A percentile compares a stretch with the other conserved stretches of the same genome.
These are phyloP conservation scores for Physcia stellaris DNA, from an alignment of 495 filamentous ascomycete species.

Conservation along the genomic window DNA sequence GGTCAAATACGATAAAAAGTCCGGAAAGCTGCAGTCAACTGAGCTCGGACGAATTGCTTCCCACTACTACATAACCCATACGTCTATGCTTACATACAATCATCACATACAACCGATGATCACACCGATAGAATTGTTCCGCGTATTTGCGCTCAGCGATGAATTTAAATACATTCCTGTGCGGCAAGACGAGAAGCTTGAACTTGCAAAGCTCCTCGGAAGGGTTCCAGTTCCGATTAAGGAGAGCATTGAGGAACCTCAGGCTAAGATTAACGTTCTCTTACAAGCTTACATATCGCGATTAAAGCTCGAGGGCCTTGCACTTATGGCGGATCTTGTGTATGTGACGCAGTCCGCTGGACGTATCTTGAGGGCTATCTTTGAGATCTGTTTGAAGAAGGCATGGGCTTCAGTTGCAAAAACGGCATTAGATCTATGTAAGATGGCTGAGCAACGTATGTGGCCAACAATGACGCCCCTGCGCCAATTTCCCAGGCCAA, in stretches of 20 bases:
- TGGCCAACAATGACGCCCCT: constrained; percentile 98
- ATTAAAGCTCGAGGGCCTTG: constrained; percentile 84
- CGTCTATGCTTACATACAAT: constrained; percentile 93
- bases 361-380: constrained; percentile 87
- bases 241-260: constrained; percentile 91
- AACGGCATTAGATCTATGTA: constrained; percentile 86
- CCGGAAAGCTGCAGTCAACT: constrained; percentile 76
- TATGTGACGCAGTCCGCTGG: constrained; percentile 98
- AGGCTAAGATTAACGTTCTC: constrained; percentile 98
- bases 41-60: constrained; percentile 92
- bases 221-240: constrained; percentile 94
- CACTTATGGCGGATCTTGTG: constrained; percentile 95
- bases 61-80: constrained; percentile 96
- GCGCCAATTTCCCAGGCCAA: constrained; percentile 77
- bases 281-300: constrained; percentile 94
- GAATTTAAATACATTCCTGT: constrained; percentile 99
- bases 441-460: constrained; percentile 99
- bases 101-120: constrained; percentile 88
- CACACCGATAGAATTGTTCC: constrained; percentile 85
- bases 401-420: constrained; percentile 92
- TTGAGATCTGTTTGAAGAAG: constrained; percentile 91
- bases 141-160: constrained; percentile 91
- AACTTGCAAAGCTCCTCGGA: constrained; percentile 80
- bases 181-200: constrained; percentile 91
- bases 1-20: constrained; percentile 90